phyloP scores from a whole-genome alignment of 768 basidiomycete genomes.

The Lepiota brunneoincarnata region DNA sequence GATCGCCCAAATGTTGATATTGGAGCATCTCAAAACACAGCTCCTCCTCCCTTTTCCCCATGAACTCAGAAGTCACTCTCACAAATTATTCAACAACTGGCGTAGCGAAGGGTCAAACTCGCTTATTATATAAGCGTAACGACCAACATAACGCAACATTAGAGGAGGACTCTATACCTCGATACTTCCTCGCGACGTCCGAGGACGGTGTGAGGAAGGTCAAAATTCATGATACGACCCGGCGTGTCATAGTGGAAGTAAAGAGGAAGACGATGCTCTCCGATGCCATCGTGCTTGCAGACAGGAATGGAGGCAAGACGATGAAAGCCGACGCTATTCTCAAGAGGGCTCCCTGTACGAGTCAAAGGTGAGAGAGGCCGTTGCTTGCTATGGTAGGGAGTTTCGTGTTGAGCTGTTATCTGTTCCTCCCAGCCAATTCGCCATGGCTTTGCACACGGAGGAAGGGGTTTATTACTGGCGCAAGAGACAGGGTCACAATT shows the following conservation, averaged over 20 bases:
- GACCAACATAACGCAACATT: background rate
- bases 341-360: background rate
- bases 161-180: background rate
- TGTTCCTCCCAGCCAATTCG: background rate
- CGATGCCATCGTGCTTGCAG: background rate
- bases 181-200: constrained; percentile 5
- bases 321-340: background rate
- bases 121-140: constrained; percentile 7
- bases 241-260: background rate
- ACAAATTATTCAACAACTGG: constrained; percentile 1
- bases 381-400: background rate
- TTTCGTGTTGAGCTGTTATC: too few relatives aligned
- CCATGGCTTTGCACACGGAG: background rate
- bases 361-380: background rate
- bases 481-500: background rate
- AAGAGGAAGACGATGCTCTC: background rate
- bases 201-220: constrained; percentile 3
- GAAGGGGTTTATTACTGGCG: constrained; percentile 7
- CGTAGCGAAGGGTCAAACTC: background rate
- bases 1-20: too few relatives aligned
- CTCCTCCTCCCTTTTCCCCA: background rate
- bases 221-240: constrained; percentile 1
- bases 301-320: background rate
- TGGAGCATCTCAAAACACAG: too few relatives aligned
- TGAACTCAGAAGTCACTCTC: constrained; percentile 11